Evolutionary conservation across 1,139 yeast species (phyloP).

Genomic region (Pichia sp.): DNA sequence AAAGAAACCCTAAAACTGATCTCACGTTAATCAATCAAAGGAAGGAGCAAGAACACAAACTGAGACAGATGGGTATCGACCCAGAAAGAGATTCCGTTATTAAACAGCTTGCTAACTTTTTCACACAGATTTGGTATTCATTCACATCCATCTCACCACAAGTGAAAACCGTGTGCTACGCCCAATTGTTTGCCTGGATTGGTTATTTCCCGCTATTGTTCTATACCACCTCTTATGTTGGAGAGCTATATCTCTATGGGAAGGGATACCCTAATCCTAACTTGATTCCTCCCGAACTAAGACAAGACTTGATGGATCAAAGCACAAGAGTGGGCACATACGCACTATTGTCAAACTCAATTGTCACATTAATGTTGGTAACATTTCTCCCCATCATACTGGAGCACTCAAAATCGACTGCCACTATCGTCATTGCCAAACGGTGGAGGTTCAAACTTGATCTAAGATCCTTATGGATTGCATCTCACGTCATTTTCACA

Average conservation of each 20-base stretch:
- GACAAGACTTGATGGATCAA: conserved; percentile 27
- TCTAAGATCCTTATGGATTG: conserved; percentile 33
- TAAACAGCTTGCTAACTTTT: conserved; percentile 26
- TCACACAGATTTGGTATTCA: conserved; percentile 32
- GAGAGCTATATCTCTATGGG: conserved; percentile 36
- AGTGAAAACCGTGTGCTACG: conserved; percentile 35
- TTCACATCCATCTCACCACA: conserved; percentile 35
- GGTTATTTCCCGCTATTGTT: conserved; percentile 45
- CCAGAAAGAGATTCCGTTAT: conserved; percentile 18
- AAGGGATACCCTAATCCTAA: conserved; percentile 25
- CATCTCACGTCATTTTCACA: conserved; percentile 35
- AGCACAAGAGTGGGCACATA: conserved; percentile 38
- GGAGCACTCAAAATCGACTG: conserved; percentile 9
- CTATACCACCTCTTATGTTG: conserved; percentile 44
- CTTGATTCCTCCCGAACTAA: conserved; percentile 39
- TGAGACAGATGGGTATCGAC: conserved; percentile 29
- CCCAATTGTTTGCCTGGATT: conserved; percentile 46
- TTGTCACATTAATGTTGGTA: conserved; percentile 34
- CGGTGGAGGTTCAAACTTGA: conserved; percentile 7
- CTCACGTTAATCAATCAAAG: conserved; percentile 31
- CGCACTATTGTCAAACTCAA: conserved; percentile 36
- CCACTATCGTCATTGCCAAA: too few relatives aligned
- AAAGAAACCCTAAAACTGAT: conserved; percentile 40
- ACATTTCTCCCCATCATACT: conserved; percentile 33
- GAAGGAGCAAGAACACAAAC: conserved; percentile 24